Percentiles rank a stretch among this genome's conserved stretches.
phyloP scores from a whole-genome alignment of 306 rosid genomes.

The Ormosia semicastrata region DNA sequence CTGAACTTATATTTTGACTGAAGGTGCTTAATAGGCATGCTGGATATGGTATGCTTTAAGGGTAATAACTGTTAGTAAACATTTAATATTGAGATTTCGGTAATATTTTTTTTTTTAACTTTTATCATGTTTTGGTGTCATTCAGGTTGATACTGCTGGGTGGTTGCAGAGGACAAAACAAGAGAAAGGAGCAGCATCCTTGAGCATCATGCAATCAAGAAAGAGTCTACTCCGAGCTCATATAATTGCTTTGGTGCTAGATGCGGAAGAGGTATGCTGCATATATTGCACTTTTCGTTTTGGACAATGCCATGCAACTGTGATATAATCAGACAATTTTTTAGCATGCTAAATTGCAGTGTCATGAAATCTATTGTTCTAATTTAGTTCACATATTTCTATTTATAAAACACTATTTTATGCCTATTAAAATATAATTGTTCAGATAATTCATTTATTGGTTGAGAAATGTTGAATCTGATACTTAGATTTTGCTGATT shows the following conservation, averaged over 20 bases:
- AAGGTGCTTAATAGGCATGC: not conserved
- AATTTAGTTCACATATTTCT: constrained; percentile 1
- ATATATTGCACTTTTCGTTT: not conserved
- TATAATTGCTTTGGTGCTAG: constrained; percentile 88
- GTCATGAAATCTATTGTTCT: not conserved
- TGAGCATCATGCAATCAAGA: constrained; percentile 93
- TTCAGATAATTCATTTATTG: constrained; percentile 18
- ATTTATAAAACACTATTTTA: not conserved
- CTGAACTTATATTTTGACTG: not conserved
- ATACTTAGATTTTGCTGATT: not conserved
- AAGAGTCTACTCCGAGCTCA: constrained; percentile 95
- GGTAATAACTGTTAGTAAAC: not conserved
- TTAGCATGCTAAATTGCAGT: constrained; percentile 10
- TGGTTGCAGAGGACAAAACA: constrained; percentile 90
- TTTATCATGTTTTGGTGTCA: constrained; percentile 25
- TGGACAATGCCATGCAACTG: not conserved
- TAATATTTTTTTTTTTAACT: not conserved
- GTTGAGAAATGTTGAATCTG: not conserved
- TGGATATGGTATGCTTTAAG: not conserved
- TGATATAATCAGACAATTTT: not conserved
- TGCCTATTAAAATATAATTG: constrained; percentile 4
- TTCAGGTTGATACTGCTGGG: constrained; percentile 96
- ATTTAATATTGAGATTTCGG: not conserved
- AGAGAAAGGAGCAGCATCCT: constrained; percentile 90
- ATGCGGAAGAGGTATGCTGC: constrained; percentile 82